Conservation (phyloP, 305 asterid genomes). For the Fraxinus velutina region DNA sequence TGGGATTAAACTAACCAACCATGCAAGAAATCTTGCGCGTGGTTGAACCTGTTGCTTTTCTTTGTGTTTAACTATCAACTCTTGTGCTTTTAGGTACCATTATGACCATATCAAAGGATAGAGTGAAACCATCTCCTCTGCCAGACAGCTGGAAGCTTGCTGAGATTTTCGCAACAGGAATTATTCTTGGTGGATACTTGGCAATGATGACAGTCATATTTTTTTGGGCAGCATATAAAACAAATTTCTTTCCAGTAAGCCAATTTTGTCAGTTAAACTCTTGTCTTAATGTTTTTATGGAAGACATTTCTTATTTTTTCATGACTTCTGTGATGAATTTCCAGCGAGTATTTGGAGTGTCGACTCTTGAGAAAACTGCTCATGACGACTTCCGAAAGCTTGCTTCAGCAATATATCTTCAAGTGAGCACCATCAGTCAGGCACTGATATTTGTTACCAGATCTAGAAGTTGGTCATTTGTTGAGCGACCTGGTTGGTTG, state of each 20-base stretch:
- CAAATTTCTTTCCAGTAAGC: conserved; percentile 65
- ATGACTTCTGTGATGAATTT: conserved; percentile 16
- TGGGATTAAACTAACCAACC: conserved; percentile 8
- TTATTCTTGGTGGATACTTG: conserved; percentile 68
- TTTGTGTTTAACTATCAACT: conserved; percentile 15
- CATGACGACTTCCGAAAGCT: conserved; percentile 91
- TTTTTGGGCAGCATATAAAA: conserved; percentile 75
- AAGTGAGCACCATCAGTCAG: conserved; percentile 98
- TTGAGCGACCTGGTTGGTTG: conserved; percentile 89
- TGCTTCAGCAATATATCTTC: conserved; percentile 94
- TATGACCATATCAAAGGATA: conserved; percentile 77
- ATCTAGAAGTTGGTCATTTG: conserved; percentile 86
- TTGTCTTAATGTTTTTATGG: not conserved
- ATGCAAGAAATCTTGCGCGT: not conserved
- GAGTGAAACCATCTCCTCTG: conserved; percentile 77
- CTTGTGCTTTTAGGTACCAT: conserved; percentile 51
- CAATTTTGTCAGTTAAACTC: conserved; percentile 9
- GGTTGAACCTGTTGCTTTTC: conserved; percentile 12
- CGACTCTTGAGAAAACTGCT: conserved; percentile 92
- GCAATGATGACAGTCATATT: conserved; percentile 82
- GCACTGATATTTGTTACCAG: conserved; percentile 93
- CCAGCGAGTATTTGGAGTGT: conserved; percentile 74
- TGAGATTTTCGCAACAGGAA: conserved; percentile 69
- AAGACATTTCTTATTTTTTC: not conserved
- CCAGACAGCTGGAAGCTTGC: conserved; percentile 85